phyloP scores from a whole-genome alignment of 495 filamentous ascomycete species.

The Darksidea phi region DNA sequence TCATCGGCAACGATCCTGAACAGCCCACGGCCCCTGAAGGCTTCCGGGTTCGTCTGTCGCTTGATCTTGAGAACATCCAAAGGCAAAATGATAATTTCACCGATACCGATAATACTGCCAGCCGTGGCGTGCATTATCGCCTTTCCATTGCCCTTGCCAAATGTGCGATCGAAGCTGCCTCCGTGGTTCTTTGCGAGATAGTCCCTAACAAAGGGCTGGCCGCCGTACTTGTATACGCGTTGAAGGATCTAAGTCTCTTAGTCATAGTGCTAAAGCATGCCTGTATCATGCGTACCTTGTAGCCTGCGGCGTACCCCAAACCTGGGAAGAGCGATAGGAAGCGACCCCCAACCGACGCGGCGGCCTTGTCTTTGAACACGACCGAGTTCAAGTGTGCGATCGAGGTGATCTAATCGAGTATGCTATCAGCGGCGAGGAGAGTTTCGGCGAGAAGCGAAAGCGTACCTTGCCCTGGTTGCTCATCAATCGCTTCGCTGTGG shows the following conservation, averaged over 20 bases:
- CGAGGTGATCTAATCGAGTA: slow-evolving; percentile 55
- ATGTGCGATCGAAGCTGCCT: slow-evolving; percentile 76
- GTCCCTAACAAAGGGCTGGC: slow-evolving; percentile 92
- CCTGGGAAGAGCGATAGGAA: slow-evolving; percentile 97
- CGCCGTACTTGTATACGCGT: slow-evolving; percentile 98
- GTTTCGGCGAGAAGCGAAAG: slow-evolving; percentile 18
- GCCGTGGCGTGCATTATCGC: slow-evolving; percentile 97
- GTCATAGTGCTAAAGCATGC: neutral
- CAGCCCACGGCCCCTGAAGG: slow-evolving; percentile 90
- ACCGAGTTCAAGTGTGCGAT: slow-evolving; percentile 71
- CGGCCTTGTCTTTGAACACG: slow-evolving; percentile 89
- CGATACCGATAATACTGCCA: slow-evolving; percentile 92
- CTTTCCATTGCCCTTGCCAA: slow-evolving; percentile 96
- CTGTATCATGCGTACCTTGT: slow-evolving; percentile 66
- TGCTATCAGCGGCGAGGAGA: slow-evolving; percentile 7
- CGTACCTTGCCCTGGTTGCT: slow-evolving; percentile 82
- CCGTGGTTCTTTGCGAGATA: slow-evolving; percentile 82
- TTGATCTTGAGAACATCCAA: slow-evolving; percentile 99
- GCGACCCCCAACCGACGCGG: slow-evolving; percentile 65
- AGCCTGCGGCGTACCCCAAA: slow-evolving; percentile 93
- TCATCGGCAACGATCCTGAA: slow-evolving; percentile 89
- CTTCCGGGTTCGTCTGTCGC: slow-evolving; percentile 97
- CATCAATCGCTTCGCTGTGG: slow-evolving; percentile 98
- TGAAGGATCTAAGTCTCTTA: slow-evolving; percentile 64
- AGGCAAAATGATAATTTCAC: slow-evolving; percentile 91